Evolutionary conservation across 331 rosid genomes (phyloP), one percentile per base, ranked within the genome.

Genomic region (Rhamnella rubrinervis): DNA sequence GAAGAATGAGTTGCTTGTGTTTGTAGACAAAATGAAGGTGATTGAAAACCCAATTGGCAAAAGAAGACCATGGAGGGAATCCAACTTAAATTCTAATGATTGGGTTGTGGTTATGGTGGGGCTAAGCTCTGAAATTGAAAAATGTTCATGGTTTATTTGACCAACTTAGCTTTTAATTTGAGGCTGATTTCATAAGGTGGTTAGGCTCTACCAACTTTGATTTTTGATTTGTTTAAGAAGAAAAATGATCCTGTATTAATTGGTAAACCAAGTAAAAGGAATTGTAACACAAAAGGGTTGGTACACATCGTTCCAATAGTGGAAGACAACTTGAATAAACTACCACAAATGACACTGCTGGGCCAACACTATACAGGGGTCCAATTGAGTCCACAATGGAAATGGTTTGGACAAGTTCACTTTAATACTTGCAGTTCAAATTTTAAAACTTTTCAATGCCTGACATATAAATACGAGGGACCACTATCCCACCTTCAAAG

Each of bases 71-170:
- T 57, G 55, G 75, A 77, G 82, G 80, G 66, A 26, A 49, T 61
- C 18, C 67, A 49, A 11, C 73, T 82, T 16, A 61, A 78, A 31
- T 63, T 63, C 44, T 56, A 61, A 71, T 82, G 52, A 59, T 58
- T 71, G 41, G 35, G 55, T 56, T 70, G 18, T 25, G 53, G 70
- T 59, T 74, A 44, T 49, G 56, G 68, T 63, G 65, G 69, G 65
- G 21, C 44, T 8, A 40, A 67, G 61, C 40, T 23, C 52, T 18
- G 49, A 23, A 3, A 37, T 44, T 38, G 6, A 23, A 11, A 6
- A 7, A n/a, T 44, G 14, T 44, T 10, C 49, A 44, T 44, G 31
- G 4, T 65, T 65, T 31, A 31, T 65, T 8, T 40, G 23, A 46
- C 51, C 70, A 72, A 44, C 56, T 74, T 50, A 49, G 41, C 31